A percentile compares a stretch with the other conserved stretches of the same genome.
Evolutionary conservation across 1,284 basidiomycete species (phyloP).

Genomic region (Ustilago vetiveriae): DNA sequence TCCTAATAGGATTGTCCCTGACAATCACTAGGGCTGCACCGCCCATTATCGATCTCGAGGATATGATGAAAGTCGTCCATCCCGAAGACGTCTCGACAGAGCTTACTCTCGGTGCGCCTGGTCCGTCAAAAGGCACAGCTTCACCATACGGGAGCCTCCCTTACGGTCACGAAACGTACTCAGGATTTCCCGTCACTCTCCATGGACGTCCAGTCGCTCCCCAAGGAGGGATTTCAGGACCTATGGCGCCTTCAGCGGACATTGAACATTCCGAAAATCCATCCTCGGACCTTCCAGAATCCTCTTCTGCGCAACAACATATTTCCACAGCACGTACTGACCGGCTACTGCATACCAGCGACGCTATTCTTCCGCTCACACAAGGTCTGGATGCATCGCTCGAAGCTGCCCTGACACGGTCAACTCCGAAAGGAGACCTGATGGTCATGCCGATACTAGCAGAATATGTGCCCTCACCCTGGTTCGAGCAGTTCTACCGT

Average conservation of each 20-base stretch:
- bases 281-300: too few species aligned
- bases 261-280: too few species aligned
- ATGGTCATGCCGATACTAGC: background rate
- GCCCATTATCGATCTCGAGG: background rate
- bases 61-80: background rate
- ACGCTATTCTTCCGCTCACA: background rate
- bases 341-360: background rate
- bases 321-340: background rate
- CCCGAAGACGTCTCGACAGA: conserved; percentile 2
- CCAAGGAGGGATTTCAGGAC: too few species aligned
- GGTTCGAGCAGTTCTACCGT: background rate
- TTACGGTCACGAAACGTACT: too few species aligned
- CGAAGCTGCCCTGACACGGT: background rate
- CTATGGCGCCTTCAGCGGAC: too few species aligned
- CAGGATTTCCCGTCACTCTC: too few species aligned
- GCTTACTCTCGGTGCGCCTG: background rate
- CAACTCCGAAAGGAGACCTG: background rate
- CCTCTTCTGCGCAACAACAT: background rate
- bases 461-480: background rate
- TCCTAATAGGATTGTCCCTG: too few species aligned
- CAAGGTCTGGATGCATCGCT: background rate
- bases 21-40: background rate
- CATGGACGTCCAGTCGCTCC: too few species aligned
- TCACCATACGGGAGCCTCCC: too few species aligned
- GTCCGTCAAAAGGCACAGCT: background rate